These are phyloP conservation scores for Sporormia fimetaria DNA, from an alignment of 495 filamentous ascomycete genomes.

Conservation along the genomic window DNA sequence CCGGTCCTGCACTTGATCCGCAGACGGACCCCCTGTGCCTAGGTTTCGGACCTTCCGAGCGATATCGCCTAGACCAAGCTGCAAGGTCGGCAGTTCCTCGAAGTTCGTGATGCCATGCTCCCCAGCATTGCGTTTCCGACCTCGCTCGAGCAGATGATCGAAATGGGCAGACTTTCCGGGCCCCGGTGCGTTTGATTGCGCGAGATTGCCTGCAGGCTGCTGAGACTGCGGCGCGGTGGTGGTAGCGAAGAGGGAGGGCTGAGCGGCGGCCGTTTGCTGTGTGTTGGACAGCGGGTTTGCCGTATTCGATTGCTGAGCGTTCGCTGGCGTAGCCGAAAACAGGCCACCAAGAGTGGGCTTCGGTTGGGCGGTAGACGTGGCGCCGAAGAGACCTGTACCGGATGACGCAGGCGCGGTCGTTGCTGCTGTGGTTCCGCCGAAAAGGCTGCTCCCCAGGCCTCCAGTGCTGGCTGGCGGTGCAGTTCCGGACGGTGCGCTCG, in stretches of 20 bases:
- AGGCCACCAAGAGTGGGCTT: conserved; percentile 7
- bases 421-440: conserved; percentile 5
- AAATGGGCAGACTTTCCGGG: conserved; percentile 53
- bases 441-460: conserved; percentile 8
- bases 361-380: conserved; percentile 9
- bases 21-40: conserved; percentile 42
- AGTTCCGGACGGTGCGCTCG: conserved; percentile 10
- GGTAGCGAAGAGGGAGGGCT: conserved; percentile 6
- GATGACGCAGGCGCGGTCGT: conserved; percentile 13
- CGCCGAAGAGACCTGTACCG: conserved; percentile 5
- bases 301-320: conserved; percentile 18
- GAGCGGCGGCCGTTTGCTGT: conserved; percentile 10
- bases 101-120: conserved; percentile 42
- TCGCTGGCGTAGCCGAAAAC: conserved; percentile 14
- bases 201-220: conserved; percentile 11
- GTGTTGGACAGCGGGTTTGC: conserved; percentile 10
- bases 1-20: conserved; percentile 38
- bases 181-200: conserved; percentile 15
- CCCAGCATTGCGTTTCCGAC: conserved; percentile 44
- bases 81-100: conserved; percentile 55
- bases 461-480: conserved; percentile 19
- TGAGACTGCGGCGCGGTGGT: conserved; percentile 11
- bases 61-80: conserved; percentile 78
- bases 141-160: conserved; percentile 73
- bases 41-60: conserved; percentile 72